Evolutionary conservation across 2,329 filamentous ascomycete genomes (phyloP).

Genomic region (Ophiostoma sp.): DNA sequence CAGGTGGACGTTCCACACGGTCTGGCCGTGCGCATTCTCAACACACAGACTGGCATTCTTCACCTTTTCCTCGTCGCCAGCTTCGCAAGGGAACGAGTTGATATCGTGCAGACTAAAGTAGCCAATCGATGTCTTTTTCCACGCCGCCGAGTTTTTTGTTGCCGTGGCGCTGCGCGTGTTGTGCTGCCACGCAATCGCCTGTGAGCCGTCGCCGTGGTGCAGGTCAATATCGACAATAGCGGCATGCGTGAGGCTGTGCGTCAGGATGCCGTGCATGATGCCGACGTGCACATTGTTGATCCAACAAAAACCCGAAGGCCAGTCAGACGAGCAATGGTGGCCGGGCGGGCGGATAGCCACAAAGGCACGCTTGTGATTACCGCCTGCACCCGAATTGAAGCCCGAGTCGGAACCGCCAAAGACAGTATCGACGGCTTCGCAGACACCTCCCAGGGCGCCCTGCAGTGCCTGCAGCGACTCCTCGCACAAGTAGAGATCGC

Average conservation of each 20-base stretch:
- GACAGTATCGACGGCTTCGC: conserved; percentile 84
- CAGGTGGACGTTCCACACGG: conserved; percentile 92
- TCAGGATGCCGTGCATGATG: conserved; percentile 81
- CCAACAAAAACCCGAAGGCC: conserved; percentile 97
- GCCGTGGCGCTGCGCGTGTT: conserved; percentile 43
- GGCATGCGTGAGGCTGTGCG: conserved; percentile 83
- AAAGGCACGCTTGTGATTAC: conserved; percentile 63
- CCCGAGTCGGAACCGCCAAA: conserved; percentile 47
- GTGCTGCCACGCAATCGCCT: conserved; percentile 86
- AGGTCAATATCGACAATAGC: conserved; percentile 91
- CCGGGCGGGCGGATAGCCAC: conserved; percentile 89
- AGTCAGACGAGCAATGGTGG: conserved; percentile 85
- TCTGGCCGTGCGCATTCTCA: conserved; percentile 89
- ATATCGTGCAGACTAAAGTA: conserved; percentile 98
- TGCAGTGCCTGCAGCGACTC: conserved; percentile 86
- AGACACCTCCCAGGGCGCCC: conserved; percentile 84
- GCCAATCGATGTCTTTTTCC: conserved; percentile 82
- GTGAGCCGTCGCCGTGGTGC: conserved; percentile 92
- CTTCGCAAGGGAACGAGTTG: conserved; percentile 95
- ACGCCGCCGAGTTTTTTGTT: conserved; percentile 44
- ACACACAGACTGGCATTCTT: conserved; percentile 91
- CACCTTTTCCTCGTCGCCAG: conserved; percentile 87
- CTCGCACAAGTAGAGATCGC: conserved; percentile 83
- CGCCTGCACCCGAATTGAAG: not conserved
- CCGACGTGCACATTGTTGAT: conserved; percentile 97